Conservation (phyloP, 1,139 yeast genomes). For the Yamadazyma blattariae region DNA sequence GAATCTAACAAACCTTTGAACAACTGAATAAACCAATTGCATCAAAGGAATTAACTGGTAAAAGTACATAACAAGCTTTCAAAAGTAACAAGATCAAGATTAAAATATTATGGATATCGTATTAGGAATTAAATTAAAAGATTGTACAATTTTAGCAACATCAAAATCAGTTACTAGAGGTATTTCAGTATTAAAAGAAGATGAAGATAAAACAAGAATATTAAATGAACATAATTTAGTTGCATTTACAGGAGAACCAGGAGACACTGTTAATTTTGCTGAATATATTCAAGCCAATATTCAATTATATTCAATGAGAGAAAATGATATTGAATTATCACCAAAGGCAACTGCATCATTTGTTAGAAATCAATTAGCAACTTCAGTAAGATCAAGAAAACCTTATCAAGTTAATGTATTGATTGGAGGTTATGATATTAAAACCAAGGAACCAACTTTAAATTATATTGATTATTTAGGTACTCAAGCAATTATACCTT, state of each 20-base stretch:
- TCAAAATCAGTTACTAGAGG: slow-evolving; percentile 95
- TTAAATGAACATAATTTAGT: slow-evolving; percentile 76
- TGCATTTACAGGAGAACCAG: slow-evolving; percentile 95
- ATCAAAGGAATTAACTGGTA: too few relatives aligned
- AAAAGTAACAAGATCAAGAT: too few relatives aligned
- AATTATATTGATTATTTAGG: slow-evolving; percentile 95
- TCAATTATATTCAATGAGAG: slow-evolving; percentile 84
- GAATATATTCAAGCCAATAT: slow-evolving; percentile 92
- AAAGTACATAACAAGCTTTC: too few relatives aligned
- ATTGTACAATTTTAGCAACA: slow-evolving; percentile 82
- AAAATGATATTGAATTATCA: slow-evolving; percentile 70
- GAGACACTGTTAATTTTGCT: slow-evolving; percentile 96
- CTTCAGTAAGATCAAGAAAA: slow-evolving; percentile 79
- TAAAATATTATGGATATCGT: slow-evolving; percentile 95
- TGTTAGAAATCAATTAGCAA: slow-evolving; percentile 85
- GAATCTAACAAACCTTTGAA: too few relatives aligned
- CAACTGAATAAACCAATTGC: too few relatives aligned
- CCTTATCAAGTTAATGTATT: slow-evolving; percentile 93
- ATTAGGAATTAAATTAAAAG: slow-evolving; percentile 80
- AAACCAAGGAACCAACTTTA: slow-evolving; percentile 60
- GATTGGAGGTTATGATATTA: slow-evolving; percentile 79
- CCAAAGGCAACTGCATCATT: slow-evolving; percentile 87
- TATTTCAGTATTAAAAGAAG: slow-evolving; percentile 78
- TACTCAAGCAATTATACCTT: slow-evolving; percentile 85
- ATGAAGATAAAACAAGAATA: slow-evolving; percentile 83